phyloP scores from a whole-genome alignment of 495 filamentous ascomycete species.

The Hypoxylon intermedium region DNA sequence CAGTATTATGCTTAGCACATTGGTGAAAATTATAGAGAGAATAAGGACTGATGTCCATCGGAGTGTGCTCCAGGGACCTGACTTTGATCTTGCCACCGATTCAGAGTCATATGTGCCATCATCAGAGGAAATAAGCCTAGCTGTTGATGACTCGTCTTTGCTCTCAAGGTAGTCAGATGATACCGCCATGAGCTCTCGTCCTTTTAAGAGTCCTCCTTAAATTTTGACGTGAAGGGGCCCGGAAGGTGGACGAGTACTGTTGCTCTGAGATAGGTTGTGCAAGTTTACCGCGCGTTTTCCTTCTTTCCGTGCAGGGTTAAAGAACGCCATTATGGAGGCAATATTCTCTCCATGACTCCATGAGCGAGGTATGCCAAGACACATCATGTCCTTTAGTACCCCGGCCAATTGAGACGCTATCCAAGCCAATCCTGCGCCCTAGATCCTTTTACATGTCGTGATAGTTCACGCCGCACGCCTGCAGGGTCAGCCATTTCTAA shows the following conservation, averaged over 20 bases:
- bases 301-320: neutral
- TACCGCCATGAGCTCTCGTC: neutral
- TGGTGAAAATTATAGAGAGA: conserved; percentile 5
- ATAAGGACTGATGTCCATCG: conserved; percentile 3
- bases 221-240: neutral
- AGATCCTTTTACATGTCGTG: neutral
- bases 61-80: neutral
- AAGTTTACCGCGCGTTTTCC: neutral
- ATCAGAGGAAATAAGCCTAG: conserved; percentile 5
- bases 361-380: neutral
- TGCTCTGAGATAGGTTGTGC: neutral
- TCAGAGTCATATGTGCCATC: conserved; percentile 3
- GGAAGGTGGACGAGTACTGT: neutral
- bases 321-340: neutral
- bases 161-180: conserved; percentile 10
- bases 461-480: neutral
- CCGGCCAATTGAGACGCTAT: neutral
- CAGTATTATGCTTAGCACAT: conserved; percentile 6
- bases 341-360: neutral
- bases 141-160: conserved; percentile 20
- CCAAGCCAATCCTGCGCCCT: neutral
- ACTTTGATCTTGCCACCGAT: neutral
- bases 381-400: neutral
- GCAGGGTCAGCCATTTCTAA: neutral
- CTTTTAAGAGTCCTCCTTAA: neutral